These are phyloP conservation scores for Musa troglodytarum DNA, from an alignment of 176 grass and related monocot species.

Conservation along the genomic window DNA sequence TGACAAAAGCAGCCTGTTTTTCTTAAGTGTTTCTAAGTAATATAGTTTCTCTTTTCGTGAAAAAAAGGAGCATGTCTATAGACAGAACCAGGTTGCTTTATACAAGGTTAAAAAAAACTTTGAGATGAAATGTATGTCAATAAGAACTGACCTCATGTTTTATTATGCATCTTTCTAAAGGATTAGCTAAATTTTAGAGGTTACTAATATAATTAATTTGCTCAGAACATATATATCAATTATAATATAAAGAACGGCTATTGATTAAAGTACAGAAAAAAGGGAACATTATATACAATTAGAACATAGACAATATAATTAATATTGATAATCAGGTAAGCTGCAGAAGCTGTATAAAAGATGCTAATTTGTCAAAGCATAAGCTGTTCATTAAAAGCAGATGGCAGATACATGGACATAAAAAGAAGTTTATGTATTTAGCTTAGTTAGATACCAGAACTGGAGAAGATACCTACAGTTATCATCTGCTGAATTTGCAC, in stretches of 20 bases:
- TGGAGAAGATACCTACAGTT: constrained; percentile 41
- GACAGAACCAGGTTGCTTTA: too few species aligned
- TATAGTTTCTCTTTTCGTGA: too few species aligned
- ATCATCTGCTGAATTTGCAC: constrained; percentile 26
- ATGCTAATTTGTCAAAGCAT: too few species aligned
- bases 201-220: neutral
- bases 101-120: neutral
- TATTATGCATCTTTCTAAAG: neutral
- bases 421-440: neutral
- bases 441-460: neutral
- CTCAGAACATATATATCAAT: neutral
- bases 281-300: neutral
- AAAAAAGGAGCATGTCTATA: too few species aligned
- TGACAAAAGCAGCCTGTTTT: too few species aligned
- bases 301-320: neutral
- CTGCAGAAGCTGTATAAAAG: too few species aligned
- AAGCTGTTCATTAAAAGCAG: neutral
- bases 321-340: neutral
- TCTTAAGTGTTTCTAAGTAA: too few species aligned
- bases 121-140: neutral
- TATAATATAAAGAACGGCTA: neutral
- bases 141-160: neutral
- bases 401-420: neutral
- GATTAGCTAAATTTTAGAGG: neutral
- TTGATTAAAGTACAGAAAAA: neutral